Conservation (phyloP, 1,284 basidiomycete genomes). For the Apiotrichum sp. region DNA sequence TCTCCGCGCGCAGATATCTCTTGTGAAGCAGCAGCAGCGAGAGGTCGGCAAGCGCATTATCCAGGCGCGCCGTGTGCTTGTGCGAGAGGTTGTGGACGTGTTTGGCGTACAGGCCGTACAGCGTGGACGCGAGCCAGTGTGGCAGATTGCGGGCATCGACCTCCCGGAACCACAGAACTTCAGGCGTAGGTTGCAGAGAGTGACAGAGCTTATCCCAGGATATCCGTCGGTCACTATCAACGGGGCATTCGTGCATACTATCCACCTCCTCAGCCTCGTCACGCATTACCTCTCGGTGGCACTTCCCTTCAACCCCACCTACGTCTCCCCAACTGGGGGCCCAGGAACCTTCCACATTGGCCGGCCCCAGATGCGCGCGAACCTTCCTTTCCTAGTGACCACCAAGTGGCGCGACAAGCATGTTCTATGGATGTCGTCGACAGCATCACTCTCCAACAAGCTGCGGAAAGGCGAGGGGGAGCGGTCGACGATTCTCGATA, state of each 20-base stretch:
- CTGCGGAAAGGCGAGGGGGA: conserved; percentile 9
- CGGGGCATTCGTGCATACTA: conserved; percentile 30
- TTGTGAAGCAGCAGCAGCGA: conserved; percentile 19
- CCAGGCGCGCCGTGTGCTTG: conserved; percentile 33
- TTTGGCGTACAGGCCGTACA: conserved; percentile 27
- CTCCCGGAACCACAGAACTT: conserved; percentile 30
- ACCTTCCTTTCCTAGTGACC: conserved; percentile 31
- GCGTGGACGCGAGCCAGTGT: conserved; percentile 11
- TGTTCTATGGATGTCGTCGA: conserved; percentile 38
- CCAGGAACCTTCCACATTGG: conserved; percentile 23
- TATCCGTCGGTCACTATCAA: conserved; percentile 28
- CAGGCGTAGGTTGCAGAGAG: conserved; percentile 27
- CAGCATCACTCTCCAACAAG: conserved; percentile 21
- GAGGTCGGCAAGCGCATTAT: conserved; percentile 24
- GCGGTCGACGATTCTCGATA: conserved; percentile 7
- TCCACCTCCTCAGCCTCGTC: conserved; percentile 36
- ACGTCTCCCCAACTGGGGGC: not conserved
- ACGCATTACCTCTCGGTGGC: conserved; percentile 37
- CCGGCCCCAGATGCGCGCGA: conserved; percentile 28
- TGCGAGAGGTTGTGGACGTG: conserved; percentile 33
- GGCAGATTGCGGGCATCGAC: conserved; percentile 34
- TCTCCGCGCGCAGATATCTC: conserved; percentile 8
- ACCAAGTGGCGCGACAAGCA: conserved; percentile 33
- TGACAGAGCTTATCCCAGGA: conserved; percentile 14
- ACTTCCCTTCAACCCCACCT: conserved; percentile 29